Evolutionary conservation across 768 basidiomycete genomes (phyloP).

Genomic region (Terana coerulea): DNA sequence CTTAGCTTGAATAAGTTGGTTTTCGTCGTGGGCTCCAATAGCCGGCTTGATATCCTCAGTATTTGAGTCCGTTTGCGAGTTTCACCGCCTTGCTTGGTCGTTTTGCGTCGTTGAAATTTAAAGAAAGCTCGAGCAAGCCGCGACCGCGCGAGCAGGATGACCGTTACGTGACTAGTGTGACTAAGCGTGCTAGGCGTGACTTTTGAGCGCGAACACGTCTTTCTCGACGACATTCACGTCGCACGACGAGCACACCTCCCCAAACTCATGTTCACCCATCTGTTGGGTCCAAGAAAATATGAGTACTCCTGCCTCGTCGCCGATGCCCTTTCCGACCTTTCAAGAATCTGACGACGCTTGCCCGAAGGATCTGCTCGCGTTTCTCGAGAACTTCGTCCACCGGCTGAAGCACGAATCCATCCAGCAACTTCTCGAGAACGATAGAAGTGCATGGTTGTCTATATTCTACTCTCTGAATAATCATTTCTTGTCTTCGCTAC

Average conservation of each 20-base stretch:
- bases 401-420: conserved; percentile 7
- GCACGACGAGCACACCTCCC: not conserved
- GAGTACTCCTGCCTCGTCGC: conserved; percentile 9
- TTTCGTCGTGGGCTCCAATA: too few species aligned
- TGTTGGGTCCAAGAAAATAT: not conserved
- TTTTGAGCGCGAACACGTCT: not conserved
- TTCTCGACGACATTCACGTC: not conserved
- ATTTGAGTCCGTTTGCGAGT: too few species aligned
- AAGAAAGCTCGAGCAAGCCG: too few species aligned
- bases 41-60: too few species aligned
- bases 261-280: not conserved
- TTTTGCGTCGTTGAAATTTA: too few species aligned
- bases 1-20: too few species aligned
- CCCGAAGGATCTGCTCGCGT: conserved; percentile 2
- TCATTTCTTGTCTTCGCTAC: not conserved
- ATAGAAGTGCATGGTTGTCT: not conserved
- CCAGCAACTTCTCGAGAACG: conserved; percentile 6
- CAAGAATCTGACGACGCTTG: conserved; percentile 12
- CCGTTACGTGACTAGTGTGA: not conserved
- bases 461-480: not conserved
- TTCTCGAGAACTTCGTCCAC: conserved; percentile 10
- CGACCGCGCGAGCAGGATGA: too few species aligned
- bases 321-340: conserved; percentile 19
- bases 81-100: too few species aligned
- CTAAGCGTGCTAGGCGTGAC: not conserved